Evolutionary conservation across 2,329 filamentous ascomycete species (phyloP).

Genomic region (Penicillium freii): DNA sequence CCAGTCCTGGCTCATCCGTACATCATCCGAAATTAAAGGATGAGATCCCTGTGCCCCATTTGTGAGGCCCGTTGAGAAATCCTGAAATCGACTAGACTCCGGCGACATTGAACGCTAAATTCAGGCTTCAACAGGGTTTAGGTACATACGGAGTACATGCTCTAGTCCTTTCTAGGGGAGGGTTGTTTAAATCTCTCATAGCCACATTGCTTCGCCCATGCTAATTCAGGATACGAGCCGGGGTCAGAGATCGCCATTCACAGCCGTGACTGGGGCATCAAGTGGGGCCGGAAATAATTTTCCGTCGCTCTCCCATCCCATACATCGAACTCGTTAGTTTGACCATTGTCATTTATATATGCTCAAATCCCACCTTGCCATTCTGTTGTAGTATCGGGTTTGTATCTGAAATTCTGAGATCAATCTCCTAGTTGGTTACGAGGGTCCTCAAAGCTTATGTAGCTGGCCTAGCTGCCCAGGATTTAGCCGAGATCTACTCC

Average conservation of each 20-base stretch:
- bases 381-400: not conserved
- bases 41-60: not conserved
- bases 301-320: no score
- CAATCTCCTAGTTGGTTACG: not conserved
- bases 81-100: not conserved
- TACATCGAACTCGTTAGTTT: no score
- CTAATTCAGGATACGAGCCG: not conserved
- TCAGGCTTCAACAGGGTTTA: not conserved
- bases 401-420: not conserved
- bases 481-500: not conserved
- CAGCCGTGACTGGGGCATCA: not conserved
- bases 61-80: not conserved
- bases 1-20: not conserved
- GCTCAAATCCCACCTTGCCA: not conserved
- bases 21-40: not conserved
- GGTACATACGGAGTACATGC: no score
- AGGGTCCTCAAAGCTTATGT: not conserved
- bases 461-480: not conserved
- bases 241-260: not conserved
- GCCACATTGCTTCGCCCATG: conserved; percentile 3
- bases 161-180: not conserved
- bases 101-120: not conserved
- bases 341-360: not conserved
- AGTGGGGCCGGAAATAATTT: not conserved
- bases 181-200: not conserved